Percentiles rank a stretch among this genome's conserved stretches.
Evolutionary conservation across 768 basidiomycete genomes (phyloP).

Genomic region (Hysterangium stoloniferum): DNA sequence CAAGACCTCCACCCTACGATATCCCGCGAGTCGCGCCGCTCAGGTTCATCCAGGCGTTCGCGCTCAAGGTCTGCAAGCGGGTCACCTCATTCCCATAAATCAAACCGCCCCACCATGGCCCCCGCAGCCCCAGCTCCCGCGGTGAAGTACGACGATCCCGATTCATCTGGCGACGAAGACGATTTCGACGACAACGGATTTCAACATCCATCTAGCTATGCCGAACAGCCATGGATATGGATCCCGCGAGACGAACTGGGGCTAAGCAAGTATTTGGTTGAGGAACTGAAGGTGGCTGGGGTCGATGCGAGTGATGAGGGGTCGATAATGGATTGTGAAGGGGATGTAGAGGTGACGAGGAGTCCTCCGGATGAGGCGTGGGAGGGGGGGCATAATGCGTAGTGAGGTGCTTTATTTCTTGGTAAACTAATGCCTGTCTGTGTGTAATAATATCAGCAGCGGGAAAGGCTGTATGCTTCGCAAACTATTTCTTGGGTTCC

Average conservation of each 20-base stretch:
- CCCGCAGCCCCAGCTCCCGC: not conserved
- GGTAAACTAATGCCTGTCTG: too few relatives aligned
- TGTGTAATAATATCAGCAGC: too few relatives aligned
- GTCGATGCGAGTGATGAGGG: constrained; percentile 28
- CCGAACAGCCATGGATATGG: constrained; percentile 35
- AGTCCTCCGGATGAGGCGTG: constrained; percentile 24
- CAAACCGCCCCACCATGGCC: not conserved
- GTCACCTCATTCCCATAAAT: too few relatives aligned
- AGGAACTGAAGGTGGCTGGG: constrained; percentile 25
- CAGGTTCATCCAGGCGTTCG: too few relatives aligned
- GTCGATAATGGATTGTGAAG: constrained; percentile 26
- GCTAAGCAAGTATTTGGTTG: constrained; percentile 24
- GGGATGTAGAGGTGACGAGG: constrained; percentile 24
- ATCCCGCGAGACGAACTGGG: constrained; percentile 36
- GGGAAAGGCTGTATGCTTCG: too few relatives aligned
- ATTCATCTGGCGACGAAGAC: constrained; percentile 13
- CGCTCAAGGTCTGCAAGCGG: too few relatives aligned
- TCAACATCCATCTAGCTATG: constrained; percentile 40
- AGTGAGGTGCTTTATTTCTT: too few relatives aligned
- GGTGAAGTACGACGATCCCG: not conserved
- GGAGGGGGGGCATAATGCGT: constrained; percentile 3
- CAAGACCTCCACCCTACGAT: too few relatives aligned
- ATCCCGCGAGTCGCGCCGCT: too few relatives aligned
- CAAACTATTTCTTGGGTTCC: too few relatives aligned
- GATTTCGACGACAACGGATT: constrained; percentile 30